Evolutionary conservation across 805 yeast genomes (phyloP).

Genomic region (Monosporozyma unispora): DNA sequence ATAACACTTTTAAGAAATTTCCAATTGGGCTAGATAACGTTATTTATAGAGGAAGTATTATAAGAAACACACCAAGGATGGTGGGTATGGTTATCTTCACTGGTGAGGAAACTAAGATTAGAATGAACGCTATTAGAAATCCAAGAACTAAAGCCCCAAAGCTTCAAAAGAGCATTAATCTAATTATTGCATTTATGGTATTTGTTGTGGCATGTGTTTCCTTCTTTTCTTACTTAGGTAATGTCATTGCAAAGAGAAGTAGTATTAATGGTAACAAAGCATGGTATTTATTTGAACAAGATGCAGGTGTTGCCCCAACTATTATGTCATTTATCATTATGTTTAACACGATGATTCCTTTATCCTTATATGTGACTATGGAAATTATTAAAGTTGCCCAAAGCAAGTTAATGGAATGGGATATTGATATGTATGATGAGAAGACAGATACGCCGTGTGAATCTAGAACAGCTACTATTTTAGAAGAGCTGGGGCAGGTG

Average conservation of each 20-base stretch:
- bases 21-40: slow-evolving; percentile 76
- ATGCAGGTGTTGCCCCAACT: slow-evolving; percentile 80
- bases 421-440: slow-evolving; percentile 87
- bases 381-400: slow-evolving; percentile 91
- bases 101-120: slow-evolving; percentile 91
- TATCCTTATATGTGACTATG: slow-evolving; percentile 91
- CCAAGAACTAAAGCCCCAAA: slow-evolving; percentile 93
- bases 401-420: slow-evolving; percentile 71
- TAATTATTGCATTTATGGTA: slow-evolving; percentile 84
- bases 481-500: slow-evolving; percentile 96
- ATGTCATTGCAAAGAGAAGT: slow-evolving; percentile 39
- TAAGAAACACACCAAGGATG: slow-evolving; percentile 70
- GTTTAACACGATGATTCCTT: slow-evolving; percentile 93
- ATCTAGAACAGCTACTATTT: slow-evolving; percentile 88
- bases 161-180: slow-evolving; percentile 71
- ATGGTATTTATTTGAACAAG: slow-evolving; percentile 70
- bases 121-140: slow-evolving; percentile 88
- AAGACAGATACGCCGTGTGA: slow-evolving; percentile 85
- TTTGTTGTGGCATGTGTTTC: slow-evolving; percentile 64
- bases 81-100: slow-evolving; percentile 82
- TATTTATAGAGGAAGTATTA: slow-evolving; percentile 81
- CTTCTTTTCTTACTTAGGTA: slow-evolving; percentile 74
- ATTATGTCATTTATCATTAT: slow-evolving; percentile 94
- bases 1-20: slow-evolving; percentile 32
- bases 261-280: slow-evolving; percentile 32